Evolutionary conservation across 2,329 filamentous ascomycete species (phyloP).

Genomic region (Aaosphaeria pasadenensis): DNA sequence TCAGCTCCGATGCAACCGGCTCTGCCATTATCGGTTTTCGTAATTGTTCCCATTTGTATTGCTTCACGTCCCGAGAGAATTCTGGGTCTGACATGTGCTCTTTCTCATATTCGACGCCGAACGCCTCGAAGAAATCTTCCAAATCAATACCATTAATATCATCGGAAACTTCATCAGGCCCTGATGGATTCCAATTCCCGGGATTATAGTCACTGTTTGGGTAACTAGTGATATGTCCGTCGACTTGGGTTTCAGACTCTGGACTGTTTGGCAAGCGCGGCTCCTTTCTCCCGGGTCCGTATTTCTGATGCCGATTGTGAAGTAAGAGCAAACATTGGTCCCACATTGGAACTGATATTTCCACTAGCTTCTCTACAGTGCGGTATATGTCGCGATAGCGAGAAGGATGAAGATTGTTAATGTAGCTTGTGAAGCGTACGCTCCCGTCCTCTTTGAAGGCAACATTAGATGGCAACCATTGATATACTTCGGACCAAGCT

Average conservation of each 20-base stretch:
- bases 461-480: neutral
- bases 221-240: neutral
- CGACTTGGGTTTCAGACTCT: neutral
- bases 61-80: neutral
- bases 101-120: too few species aligned
- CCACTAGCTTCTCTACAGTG: neutral
- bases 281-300: neutral
- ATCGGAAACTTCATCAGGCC: too few species aligned
- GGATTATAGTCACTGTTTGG: conserved; percentile 11
- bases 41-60: neutral
- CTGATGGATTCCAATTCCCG: conserved; percentile 7
- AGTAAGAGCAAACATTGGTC: neutral
- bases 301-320: neutral
- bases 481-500: neutral
- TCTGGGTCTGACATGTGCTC: conserved; percentile 12
- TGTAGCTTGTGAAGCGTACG: neutral
- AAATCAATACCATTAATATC: too few species aligned
- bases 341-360: neutral
- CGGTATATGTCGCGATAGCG: neutral
- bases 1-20: conserved; percentile 17
- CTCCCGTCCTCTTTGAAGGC: neutral
- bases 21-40: conserved; percentile 3
- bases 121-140: too few species aligned
- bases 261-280: too few species aligned
- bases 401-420: neutral